Base-by-base conservation (phyloP, 345 rosid genomes). In the Psidium guajava region DNA sequence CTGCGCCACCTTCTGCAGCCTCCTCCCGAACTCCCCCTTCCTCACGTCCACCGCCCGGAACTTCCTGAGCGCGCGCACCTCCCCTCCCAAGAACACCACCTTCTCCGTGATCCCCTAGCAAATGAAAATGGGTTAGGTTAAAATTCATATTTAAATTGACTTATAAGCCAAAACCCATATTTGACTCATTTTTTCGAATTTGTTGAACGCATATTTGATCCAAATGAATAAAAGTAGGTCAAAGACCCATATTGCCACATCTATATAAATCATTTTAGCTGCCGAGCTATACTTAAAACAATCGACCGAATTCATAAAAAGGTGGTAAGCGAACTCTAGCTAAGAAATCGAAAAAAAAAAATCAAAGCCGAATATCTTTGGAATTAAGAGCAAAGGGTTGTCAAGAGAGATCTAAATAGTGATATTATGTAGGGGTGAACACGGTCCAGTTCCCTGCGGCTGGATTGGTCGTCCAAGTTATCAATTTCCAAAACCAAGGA, bases 31-130 rank as follows among this genome's bases (percentile, higher is more conserved):
- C 90, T 88, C 94, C 8, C 73, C 83, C 86, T 87, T 91, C 16
- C 92, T 58, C 42, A 88, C 82, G 5, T 49, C 25, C 44, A 91
- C 91, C 87, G 89, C 56, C 86, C 86, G 50, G 49, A 81, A 85
- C 73, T 85, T 91, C 89, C 91, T 92, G 54, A 91, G 87, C 0
- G 87, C 88, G 57, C 89, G 91, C 42, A 91, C 80, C 74, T 84
- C 53, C 53, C 93, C 91, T 1, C 86, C 89, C 53, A 85, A 52
- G 44, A 93, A 59, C 54, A 93, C 92, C 51, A 90, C 90, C 81
- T 92, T 92, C 84, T 91, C 93, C 0, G 92, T 89, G 86, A 91
- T 83, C 55, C 93, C 96, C 52, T 90, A 53, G 20, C 83, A n/a
- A n/a, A n/a, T n/a, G n/a, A 40, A 40, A 40, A 40, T 40, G 42